Percentiles rank a stretch among this genome's conserved stretches.
Conservation (phyloP, 106 monocot species). For the Vanilla planifolia region DNA sequence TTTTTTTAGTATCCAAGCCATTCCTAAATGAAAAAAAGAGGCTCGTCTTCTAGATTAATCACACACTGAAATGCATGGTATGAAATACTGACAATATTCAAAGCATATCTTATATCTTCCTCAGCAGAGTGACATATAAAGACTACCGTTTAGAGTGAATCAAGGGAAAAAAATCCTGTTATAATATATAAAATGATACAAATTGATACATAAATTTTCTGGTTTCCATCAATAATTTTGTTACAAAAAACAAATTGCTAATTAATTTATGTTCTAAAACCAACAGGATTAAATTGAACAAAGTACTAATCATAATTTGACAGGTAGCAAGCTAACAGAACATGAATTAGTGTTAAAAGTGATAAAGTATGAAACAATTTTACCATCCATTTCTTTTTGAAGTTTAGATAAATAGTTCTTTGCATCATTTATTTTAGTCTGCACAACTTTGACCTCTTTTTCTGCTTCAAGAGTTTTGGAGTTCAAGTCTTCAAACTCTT, state of each 20-base stretch:
- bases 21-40: neutral
- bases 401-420: conserved; percentile 58
- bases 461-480: conserved; percentile 78
- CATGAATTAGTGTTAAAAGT: neutral
- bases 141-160: too few species aligned
- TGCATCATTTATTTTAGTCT: conserved; percentile 79
- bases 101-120: too few species aligned
- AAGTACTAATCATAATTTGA: neutral
- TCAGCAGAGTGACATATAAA: too few species aligned
- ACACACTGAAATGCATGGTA: neutral
- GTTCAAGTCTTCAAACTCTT: conserved; percentile 79
- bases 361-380: neutral
- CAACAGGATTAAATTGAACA: conserved; percentile 1
- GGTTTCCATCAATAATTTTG: neutral
- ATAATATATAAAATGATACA: neutral
- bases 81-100: too few species aligned
- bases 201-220: neutral
- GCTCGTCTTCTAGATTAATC: neutral
- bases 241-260: neutral
- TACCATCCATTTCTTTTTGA: conserved; percentile 88
- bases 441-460: conserved; percentile 71
- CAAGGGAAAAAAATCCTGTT: too few species aligned
- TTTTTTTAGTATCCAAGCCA: too few species aligned
- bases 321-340: neutral
- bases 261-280: neutral